Percentiles rank a stretch among this genome's conserved stretches.
phyloP scores from a whole-genome alignment of 768 basidiomycete genomes.

The Auriculariales sp. region DNA sequence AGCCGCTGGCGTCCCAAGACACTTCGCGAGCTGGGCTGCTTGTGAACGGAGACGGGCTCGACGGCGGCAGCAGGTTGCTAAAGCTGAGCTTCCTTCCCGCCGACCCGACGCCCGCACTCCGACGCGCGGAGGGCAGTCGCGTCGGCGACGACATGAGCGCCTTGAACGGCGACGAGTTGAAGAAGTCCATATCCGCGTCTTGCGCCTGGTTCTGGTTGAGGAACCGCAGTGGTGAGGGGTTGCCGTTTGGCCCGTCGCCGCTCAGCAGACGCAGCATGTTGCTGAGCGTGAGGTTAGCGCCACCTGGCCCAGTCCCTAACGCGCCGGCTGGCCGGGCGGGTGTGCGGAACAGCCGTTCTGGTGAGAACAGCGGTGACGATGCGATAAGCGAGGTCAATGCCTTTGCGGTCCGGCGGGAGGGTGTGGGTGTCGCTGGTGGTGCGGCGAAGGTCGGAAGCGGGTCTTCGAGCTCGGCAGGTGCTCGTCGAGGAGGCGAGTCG shows the following conservation, averaged over 20 bases:
- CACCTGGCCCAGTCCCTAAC: no score
- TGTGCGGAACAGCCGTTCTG: not conserved
- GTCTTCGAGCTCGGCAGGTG: not conserved
- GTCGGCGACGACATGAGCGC: not conserved
- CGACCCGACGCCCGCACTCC: not conserved
- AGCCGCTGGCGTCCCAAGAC: no score
- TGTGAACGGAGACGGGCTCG: not conserved
- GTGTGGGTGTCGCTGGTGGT: not conserved
- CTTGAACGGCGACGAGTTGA: not conserved
- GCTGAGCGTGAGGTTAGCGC: no score
- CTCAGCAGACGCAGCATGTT: no score
- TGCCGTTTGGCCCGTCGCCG: no score
- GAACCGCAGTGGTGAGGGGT: not conserved
- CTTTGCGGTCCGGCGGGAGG: not conserved
- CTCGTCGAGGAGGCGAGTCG: not conserved
- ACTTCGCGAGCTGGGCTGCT: not conserved
- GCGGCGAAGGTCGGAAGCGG: not conserved
- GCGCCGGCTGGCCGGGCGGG: no score
- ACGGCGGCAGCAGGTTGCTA: not conserved
- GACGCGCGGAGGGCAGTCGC: not conserved
- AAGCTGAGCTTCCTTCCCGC: not conserved
- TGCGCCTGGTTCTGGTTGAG: not conserved
- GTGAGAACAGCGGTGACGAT: not conserved
- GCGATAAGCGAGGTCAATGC: not conserved
- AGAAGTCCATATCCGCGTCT: not conserved